A percentile compares a stretch with the other conserved stretches of the same genome.
These are phyloP conservation scores for Phlyctochytrium bullatum DNA, from an alignment of 192 early-diverging fungal genomes.

Conservation along the genomic window DNA sequence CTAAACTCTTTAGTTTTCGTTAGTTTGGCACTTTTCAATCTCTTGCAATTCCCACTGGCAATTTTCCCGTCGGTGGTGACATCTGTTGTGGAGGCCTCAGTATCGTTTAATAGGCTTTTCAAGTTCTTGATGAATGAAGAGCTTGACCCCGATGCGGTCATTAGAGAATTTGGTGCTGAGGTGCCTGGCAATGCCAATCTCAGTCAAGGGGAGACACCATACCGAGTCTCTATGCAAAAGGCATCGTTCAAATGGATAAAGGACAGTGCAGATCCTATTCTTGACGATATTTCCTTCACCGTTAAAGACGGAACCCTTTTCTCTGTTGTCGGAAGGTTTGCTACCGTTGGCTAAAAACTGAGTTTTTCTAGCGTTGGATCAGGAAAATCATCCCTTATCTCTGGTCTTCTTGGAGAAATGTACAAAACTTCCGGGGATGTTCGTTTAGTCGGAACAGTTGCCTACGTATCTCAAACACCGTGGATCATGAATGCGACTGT, in stretches of 20 bases:
- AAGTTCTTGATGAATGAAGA: slow-evolving; percentile 80
- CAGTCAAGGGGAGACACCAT: slow-evolving; percentile 16
- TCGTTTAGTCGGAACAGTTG: slow-evolving; percentile 63
- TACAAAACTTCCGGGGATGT: slow-evolving; percentile 66
- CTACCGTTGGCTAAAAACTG: slow-evolving; percentile 10
- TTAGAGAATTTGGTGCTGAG: slow-evolving; percentile 32
- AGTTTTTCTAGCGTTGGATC: slow-evolving; percentile 50
- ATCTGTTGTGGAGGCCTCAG: slow-evolving; percentile 74
- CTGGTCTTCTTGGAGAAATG: slow-evolving; percentile 83
- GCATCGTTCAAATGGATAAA: slow-evolving; percentile 50
- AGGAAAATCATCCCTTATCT: slow-evolving; percentile 76
- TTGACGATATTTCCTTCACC: slow-evolving; percentile 48
- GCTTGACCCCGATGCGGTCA: slow-evolving; percentile 67
- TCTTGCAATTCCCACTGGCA: slow-evolving; percentile 83
- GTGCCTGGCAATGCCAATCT: slow-evolving; percentile 6
- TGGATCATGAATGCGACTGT: slow-evolving; percentile 98
- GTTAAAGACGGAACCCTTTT: slow-evolving; percentile 59
- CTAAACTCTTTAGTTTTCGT: slow-evolving; percentile 62
- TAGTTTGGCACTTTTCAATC: slow-evolving; percentile 86
- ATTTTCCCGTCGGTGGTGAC: slow-evolving; percentile 83
- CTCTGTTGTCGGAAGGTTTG: slow-evolving; percentile 37
- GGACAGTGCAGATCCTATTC: slow-evolving; percentile 21
- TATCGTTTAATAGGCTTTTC: slow-evolving; percentile 77
- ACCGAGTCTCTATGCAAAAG: slow-evolving; percentile 37
- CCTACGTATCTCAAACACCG: slow-evolving; percentile 78